Evolutionary conservation across 306 rosid species (phyloP).

Genomic region (Prunus padus): DNA sequence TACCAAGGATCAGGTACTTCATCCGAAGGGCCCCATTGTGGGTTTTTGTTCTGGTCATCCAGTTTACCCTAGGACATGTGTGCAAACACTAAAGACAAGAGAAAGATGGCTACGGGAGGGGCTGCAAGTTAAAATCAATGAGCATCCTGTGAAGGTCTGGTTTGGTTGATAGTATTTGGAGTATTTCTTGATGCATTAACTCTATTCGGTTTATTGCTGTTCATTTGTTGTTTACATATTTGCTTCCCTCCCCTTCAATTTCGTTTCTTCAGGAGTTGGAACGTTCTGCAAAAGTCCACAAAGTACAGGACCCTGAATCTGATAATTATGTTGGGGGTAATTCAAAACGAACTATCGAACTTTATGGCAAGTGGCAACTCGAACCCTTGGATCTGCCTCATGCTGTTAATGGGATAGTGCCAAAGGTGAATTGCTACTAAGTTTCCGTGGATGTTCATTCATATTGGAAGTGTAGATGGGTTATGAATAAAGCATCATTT

Average conservation of each 20-base stretch:
- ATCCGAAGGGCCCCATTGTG: slow-evolving; percentile 85
- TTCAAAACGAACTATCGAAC: slow-evolving; percentile 52
- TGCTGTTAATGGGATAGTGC: slow-evolving; percentile 83
- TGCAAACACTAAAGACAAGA: slow-evolving; percentile 75
- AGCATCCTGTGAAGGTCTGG: slow-evolving; percentile 73
- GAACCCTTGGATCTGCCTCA: slow-evolving; percentile 77
- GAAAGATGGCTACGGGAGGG: slow-evolving; percentile 92
- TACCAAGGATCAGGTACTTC: slow-evolving; percentile 76
- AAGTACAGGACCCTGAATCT: slow-evolving; percentile 54
- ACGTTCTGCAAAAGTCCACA: slow-evolving; percentile 49
- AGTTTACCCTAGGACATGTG: slow-evolving; percentile 85
- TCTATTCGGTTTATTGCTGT: slow-evolving; percentile 12
- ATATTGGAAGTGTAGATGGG: slow-evolving; percentile 4
- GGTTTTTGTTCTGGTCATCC: slow-evolving; percentile 87
- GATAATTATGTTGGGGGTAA: slow-evolving; percentile 49
- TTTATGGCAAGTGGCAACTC: slow-evolving; percentile 89
- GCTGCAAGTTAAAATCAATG: slow-evolving; percentile 77
- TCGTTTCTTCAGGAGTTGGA: slow-evolving; percentile 52
- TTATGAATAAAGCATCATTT: neutral
- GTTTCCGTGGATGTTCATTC: slow-evolving; percentile 15
- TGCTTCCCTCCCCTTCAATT: neutral
- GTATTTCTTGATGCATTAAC: slow-evolving; percentile 15
- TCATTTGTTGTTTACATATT: slow-evolving; percentile 13
- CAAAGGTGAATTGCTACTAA: slow-evolving; percentile 55
- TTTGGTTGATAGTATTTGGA: slow-evolving; percentile 20